phyloP scores from a whole-genome alignment of 2,329 filamentous ascomycete species.

The Mariannaea sp. region DNA sequence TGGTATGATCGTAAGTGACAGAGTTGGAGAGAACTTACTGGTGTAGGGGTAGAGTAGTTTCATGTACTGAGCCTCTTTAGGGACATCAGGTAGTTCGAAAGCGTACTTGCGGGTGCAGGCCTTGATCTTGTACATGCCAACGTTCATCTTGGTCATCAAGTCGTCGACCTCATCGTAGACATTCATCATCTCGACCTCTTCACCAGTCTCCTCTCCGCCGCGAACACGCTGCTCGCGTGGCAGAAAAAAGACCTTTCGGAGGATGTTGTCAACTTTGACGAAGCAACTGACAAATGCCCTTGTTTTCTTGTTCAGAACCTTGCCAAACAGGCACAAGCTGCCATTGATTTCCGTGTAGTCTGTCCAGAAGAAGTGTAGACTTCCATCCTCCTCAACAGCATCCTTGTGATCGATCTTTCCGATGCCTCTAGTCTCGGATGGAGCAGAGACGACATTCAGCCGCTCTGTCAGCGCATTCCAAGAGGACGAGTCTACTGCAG shows the following conservation, averaged over 20 bases:
- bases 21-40: slow-evolving; percentile 51
- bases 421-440: slow-evolving; percentile 65
- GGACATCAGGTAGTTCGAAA: slow-evolving; percentile 86
- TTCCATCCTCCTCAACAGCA: slow-evolving; percentile 92
- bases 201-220: slow-evolving; percentile 69
- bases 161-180: slow-evolving; percentile 88
- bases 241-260: slow-evolving; percentile 91
- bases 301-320: slow-evolving; percentile 87
- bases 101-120: slow-evolving; percentile 88
- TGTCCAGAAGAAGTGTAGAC: slow-evolving; percentile 93
- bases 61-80: slow-evolving; percentile 87
- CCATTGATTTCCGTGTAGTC: slow-evolving; percentile 95
- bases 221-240: slow-evolving; percentile 68
- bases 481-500: slow-evolving; percentile 74
- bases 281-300: slow-evolving; percentile 87
- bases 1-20: not conserved
- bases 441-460: slow-evolving; percentile 82
- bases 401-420: slow-evolving; percentile 85
- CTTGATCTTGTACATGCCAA: slow-evolving; percentile 93
- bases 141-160: slow-evolving; percentile 85
- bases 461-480: slow-evolving; percentile 89
- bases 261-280: slow-evolving; percentile 91
- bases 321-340: slow-evolving; percentile 91
- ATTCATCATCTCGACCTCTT: slow-evolving; percentile 83
- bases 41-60: slow-evolving; percentile 97